phyloP scores from a whole-genome alignment of 163 green algal species.

The Prototheca wickerhamii region DNA sequence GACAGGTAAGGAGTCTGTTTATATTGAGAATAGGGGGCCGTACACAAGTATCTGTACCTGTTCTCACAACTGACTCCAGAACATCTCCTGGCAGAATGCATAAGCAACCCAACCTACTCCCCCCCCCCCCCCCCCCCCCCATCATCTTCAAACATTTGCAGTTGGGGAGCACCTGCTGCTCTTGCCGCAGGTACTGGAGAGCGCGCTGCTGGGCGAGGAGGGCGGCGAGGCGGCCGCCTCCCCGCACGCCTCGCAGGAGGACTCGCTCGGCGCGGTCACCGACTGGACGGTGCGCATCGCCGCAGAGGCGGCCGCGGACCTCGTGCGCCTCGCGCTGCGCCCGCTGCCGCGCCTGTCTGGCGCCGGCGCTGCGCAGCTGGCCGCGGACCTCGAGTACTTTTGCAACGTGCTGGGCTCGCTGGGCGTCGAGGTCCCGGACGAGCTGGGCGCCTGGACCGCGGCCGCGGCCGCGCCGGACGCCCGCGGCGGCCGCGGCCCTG shows the following conservation, averaged over 20 bases:
- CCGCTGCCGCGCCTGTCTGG: conserved; percentile 34
- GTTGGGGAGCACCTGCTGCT: conserved; percentile 80
- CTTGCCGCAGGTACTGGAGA: conserved; percentile 84
- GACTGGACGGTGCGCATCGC: conserved; percentile 74
- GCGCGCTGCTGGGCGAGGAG: conserved; percentile 33
- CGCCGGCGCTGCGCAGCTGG: conserved; percentile 64
- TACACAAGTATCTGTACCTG: neutral
- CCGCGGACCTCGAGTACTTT: conserved; percentile 91
- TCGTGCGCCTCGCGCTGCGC: conserved; percentile 40
- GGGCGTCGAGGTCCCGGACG: conserved; percentile 51
- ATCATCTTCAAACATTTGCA: neutral
- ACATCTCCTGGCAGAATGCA: no score
- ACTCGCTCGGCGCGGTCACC: conserved; percentile 16
- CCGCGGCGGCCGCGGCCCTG: no score
- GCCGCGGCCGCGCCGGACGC: neutral
- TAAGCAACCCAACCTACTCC: no score
- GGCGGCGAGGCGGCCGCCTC: conserved; percentile 28
- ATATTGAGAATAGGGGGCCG: neutral
- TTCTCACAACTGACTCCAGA: no score
- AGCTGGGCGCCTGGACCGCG: conserved; percentile 54
- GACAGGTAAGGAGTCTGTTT: conserved; percentile 19
- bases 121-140: neutral
- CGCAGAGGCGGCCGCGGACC: conserved; percentile 32
- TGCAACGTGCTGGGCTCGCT: conserved; percentile 81
- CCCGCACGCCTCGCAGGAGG: neutral